Evolutionary conservation across 306 rosid species (phyloP).

Genomic region (Vigna hirtella): DNA sequence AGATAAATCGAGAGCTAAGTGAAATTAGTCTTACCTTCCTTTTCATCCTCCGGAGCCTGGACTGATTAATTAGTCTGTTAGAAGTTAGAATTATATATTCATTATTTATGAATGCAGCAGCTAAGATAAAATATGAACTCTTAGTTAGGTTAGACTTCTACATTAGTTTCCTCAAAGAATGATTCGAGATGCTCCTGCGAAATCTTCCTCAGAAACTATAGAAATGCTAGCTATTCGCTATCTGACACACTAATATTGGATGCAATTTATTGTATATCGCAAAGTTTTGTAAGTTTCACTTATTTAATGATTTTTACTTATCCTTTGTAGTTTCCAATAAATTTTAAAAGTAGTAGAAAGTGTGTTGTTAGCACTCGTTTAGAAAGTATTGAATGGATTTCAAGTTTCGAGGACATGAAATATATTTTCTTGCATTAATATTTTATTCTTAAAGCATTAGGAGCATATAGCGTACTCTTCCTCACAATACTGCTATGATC

Average conservation of each 20-base stretch:
- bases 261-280: neutral
- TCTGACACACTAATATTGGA: neutral
- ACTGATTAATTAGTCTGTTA: neutral
- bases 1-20: neutral
- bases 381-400: neutral
- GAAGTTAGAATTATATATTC: slow-evolving; percentile 23
- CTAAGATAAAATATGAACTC: neutral
- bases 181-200: neutral
- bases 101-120: slow-evolving; percentile 11
- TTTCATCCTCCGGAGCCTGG: slow-evolving; percentile 7
- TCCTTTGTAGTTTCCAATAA: neutral
- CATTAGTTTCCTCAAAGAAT: neutral
- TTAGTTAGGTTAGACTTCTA: slow-evolving; percentile 21
- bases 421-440: too few relatives aligned
- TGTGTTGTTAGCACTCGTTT: neutral
- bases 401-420: too few relatives aligned
- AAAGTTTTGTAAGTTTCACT: neutral
- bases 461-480: too few relatives aligned
- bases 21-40: neutral
- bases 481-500: too few relatives aligned
- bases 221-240: neutral
- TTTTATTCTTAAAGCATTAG: too few relatives aligned
- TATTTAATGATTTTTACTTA: neutral
- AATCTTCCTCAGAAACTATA: neutral
- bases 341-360: neutral